Evolutionary conservation across 2,329 filamentous ascomycete species (phyloP), one percentile per base, ranked within the genome.

Genomic region (Sporothrix brunneoviolacea): DNA sequence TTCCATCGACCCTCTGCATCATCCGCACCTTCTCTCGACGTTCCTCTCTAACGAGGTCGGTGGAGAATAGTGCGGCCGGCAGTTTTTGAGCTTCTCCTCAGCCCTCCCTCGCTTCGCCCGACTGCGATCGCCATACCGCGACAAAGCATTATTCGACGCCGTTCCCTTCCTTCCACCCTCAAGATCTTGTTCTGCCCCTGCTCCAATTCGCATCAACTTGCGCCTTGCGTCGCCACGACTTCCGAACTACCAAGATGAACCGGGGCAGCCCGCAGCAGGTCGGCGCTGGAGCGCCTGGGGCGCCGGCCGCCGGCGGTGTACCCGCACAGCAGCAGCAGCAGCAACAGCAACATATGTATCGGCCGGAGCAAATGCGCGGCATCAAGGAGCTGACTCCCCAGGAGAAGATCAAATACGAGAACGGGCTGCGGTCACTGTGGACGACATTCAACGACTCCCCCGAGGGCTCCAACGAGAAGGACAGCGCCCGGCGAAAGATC

Each of bases 401-500:
- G 2, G 81, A 84, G 51, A 80, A 77, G 58, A 58, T 58, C 2
- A 81, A 80, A 57, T 84, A 83, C 57, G 78, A 83, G 57, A 64
- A 69, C 2, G 80, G 80, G 1, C 66, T 84, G 0, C 68, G 70
- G 9, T 60, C 66, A 2, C 65, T 84, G 0, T 84, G 78, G 74
- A 69, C 65, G 19, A 70, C 77, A 36, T 72, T 77, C 40, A 73
- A 76, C 52, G 72, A 68, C 18, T 65, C 68, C 1, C 63, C 72
- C 0, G 67, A 70, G 2, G 74, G 75, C 19, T 77, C 76, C 4
- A 58, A 60, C 1, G 70, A 75, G 19, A 73, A 82, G 40, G 62
- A 70, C 21, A 66, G 69, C 0, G 79, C 80, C 0, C 74, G 73
- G 55, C 70, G 72, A 36, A 83, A 82, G 65, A 76, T 84, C 19